phyloP scores from a whole-genome alignment of 2,329 filamentous ascomycete genomes.

The Monascus ruber region DNA sequence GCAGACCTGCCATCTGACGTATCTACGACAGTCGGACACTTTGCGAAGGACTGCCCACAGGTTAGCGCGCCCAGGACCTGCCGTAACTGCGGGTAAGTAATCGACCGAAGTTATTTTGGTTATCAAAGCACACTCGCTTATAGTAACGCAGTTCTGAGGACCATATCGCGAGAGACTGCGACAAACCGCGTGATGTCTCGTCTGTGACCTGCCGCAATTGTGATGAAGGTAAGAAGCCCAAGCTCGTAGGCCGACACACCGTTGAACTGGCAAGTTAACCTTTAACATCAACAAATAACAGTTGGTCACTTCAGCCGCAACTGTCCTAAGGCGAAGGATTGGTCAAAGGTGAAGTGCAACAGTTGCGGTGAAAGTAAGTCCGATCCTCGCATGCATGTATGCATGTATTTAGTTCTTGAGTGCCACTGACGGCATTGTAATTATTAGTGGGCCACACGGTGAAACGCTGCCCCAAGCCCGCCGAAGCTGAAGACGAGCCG shows the following conservation, averaged over 20 bases:
- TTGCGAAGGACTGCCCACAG: conserved; percentile 36
- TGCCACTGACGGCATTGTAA: conserved; percentile 3
- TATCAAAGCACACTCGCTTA: conserved; percentile 4
- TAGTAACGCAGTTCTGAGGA: conserved; percentile 25
- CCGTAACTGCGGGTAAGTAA: conserved; percentile 34
- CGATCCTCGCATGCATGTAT: neutral
- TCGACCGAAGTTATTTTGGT: neutral
- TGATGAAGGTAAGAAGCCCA: conserved; percentile 24
- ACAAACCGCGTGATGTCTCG: conserved; percentile 29
- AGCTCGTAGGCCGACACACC: neutral
- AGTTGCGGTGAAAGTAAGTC: conserved; percentile 34
- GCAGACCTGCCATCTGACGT: neutral
- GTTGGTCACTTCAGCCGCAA: conserved; percentile 33
- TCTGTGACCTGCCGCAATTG: conserved; percentile 36
- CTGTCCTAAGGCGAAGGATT: conserved; percentile 34
- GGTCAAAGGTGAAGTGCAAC: conserved; percentile 33
- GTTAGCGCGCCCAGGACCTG: conserved; percentile 25
- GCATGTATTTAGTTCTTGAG: too few relatives aligned
- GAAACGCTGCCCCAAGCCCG: conserved; percentile 25
- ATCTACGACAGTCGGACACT: conserved; percentile 28
- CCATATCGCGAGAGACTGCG: conserved; percentile 33
- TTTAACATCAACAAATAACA: conserved; percentile 4
- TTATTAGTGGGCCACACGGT: conserved; percentile 32
- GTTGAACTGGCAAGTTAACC: neutral
- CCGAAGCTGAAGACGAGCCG: conserved; percentile 5